These are phyloP conservation scores for Russula compacta DNA, from an alignment of 768 basidiomycete genomes.

Conservation along the genomic window DNA sequence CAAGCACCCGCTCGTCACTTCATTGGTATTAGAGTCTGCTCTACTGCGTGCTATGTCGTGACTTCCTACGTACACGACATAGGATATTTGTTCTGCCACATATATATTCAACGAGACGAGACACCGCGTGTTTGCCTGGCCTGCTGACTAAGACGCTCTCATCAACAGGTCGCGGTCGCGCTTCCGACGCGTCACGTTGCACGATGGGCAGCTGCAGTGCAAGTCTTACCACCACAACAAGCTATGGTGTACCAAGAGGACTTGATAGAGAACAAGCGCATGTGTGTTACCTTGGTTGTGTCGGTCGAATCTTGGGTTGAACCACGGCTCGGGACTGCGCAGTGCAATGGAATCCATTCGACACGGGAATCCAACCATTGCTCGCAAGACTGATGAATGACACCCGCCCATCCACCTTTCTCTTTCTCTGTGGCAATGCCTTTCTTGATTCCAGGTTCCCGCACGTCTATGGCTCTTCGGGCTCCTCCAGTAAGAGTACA, in stretches of 20 bases:
- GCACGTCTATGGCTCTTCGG: conserved; percentile 3
- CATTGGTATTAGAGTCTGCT: too few relatives aligned
- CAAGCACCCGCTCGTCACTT: too few relatives aligned
- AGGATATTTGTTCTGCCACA: too few relatives aligned
- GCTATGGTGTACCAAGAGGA: too few relatives aligned
- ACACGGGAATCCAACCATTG: conserved; percentile 1
- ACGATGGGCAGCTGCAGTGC: neutral
- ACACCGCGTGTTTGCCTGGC: too few relatives aligned
- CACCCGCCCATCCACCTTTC: neutral
- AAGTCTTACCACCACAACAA: neutral
- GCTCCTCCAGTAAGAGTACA: conserved; percentile 3
- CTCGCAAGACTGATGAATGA: neutral
- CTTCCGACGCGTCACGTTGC: neutral
- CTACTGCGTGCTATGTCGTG: too few relatives aligned
- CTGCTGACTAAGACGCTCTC: too few relatives aligned
- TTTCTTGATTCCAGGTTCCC: conserved; percentile 10
- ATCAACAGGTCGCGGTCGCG: too few relatives aligned
- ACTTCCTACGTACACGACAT: too few relatives aligned
- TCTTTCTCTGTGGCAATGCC: conserved; percentile 7
- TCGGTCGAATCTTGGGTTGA: neutral
- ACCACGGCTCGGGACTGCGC: neutral
- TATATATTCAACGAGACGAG: too few relatives aligned
- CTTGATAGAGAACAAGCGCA: neutral
- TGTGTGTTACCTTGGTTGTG: neutral
- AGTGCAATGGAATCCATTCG: conserved; percentile 6